Evolutionary conservation across 2,329 filamentous ascomycete species (phyloP).

Genomic region (Xylariaceae sp.): DNA sequence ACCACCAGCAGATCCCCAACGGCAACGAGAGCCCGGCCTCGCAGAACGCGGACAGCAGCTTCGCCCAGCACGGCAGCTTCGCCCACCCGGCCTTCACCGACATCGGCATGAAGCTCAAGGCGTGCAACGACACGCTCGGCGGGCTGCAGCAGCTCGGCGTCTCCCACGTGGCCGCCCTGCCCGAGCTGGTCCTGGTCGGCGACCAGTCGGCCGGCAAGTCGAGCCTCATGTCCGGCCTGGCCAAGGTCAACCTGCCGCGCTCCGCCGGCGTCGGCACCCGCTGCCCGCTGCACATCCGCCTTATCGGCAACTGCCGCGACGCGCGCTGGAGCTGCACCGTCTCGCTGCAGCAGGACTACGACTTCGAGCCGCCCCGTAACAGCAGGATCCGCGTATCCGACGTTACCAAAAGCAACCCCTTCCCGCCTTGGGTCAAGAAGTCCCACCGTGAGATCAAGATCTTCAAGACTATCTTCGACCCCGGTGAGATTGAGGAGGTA

Average conservation of each 20-base stretch:
- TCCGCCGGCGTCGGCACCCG: conserved; percentile 54
- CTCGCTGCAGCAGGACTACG: conserved; percentile 57
- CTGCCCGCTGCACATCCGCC: conserved; percentile 73
- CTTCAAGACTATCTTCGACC: conserved; percentile 58
- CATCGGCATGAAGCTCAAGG: conserved; percentile 56
- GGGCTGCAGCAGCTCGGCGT: conserved; percentile 67
- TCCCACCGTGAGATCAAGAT: conserved; percentile 37
- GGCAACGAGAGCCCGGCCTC: conserved; percentile 12
- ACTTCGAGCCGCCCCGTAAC: conserved; percentile 35
- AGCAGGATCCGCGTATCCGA: conserved; percentile 36
- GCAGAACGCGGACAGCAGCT: conserved; percentile 20
- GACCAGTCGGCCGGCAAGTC: conserved; percentile 84
- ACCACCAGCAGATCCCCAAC: conserved; percentile 4
- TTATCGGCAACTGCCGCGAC: conserved; percentile 46
- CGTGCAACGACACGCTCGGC: conserved; percentile 57
- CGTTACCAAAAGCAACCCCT: conserved; percentile 43
- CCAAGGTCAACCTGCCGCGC: conserved; percentile 53
- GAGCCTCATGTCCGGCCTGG: conserved; percentile 40
- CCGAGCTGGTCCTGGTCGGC: conserved; percentile 75
- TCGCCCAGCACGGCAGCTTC: conserved; percentile 23
- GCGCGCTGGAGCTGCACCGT: conserved; percentile 62
- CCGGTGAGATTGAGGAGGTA: conserved; percentile 55
- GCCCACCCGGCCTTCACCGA: conserved; percentile 36
- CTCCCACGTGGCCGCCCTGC: conserved; percentile 61
- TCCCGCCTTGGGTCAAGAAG: conserved; percentile 58